Conservation (phyloP, 805 yeast species). For the Kazachstania kunashirensis region DNA sequence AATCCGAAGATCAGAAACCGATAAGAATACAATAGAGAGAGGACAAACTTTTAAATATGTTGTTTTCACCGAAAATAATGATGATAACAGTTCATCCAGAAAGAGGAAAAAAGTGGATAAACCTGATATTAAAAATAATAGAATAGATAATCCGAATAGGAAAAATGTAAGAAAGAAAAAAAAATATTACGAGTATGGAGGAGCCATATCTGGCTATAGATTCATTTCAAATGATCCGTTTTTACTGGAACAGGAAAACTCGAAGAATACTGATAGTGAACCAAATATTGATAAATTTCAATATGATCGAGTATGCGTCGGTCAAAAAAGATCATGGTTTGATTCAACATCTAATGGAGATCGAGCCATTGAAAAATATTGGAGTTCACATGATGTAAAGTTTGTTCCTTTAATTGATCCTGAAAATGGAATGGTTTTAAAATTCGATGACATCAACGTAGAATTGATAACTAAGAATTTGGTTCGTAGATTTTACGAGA, state of each 20-base stretch:
- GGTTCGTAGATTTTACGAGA: slow-evolving; percentile 9
- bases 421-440: background rate
- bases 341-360: background rate
- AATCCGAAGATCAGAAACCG: too few species aligned
- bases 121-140: background rate
- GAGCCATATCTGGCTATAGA: slow-evolving; percentile 12
- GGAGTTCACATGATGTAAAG: too few species aligned
- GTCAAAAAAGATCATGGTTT: too few species aligned
- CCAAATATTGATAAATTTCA: slow-evolving; percentile 2
- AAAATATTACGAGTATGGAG: slow-evolving; percentile 12
- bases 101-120: background rate
- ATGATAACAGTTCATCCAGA: too few species aligned
- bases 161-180: too few species aligned
- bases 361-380: too few species aligned
- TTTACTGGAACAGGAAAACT: background rate
- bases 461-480: background rate
- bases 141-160: background rate
- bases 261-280: background rate
- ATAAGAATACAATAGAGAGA: too few species aligned
- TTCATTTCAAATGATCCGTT: slow-evolving; percentile 7
- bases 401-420: background rate
- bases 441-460: background rate
- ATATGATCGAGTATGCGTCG: too few species aligned
- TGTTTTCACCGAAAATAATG: too few species aligned
- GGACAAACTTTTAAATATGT: too few species aligned